Conservation (phyloP, 768 basidiomycete species). For the Termitomyces sp. region DNA sequence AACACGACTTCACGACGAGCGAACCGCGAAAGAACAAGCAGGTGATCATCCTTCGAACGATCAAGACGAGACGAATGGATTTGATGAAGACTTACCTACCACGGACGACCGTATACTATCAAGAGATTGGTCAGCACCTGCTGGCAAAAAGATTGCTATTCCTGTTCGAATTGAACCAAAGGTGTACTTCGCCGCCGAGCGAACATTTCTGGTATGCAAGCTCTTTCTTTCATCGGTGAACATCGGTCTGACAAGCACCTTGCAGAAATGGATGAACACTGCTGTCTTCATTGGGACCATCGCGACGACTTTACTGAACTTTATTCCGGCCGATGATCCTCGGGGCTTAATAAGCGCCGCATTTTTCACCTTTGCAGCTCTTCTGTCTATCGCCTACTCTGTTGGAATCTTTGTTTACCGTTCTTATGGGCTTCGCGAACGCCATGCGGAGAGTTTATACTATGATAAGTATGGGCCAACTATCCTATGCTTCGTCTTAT, state of each 20-base stretch:
- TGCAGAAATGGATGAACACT: constrained; percentile 85
- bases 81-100: constrained; percentile 18
- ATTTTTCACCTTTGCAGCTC: constrained; percentile 85
- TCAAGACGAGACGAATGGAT: constrained; percentile 29
- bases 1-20: constrained; percentile 48
- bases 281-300: constrained; percentile 85
- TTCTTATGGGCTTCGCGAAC: constrained; percentile 58
- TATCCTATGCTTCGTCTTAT: constrained; percentile 60
- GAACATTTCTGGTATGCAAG: constrained; percentile 82
- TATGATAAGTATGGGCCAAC: constrained; percentile 89
- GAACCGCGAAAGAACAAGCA: constrained; percentile 17
- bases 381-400: constrained; percentile 84
- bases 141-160: constrained; percentile 86
- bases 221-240: neutral
- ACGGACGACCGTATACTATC: constrained; percentile 52
- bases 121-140: constrained; percentile 70
- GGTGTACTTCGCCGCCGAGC: constrained; percentile 93
- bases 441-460: constrained; percentile 75
- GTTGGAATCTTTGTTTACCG: constrained; percentile 78
- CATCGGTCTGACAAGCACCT: constrained; percentile 2
- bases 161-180: constrained; percentile 98
- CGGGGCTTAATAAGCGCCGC: constrained; percentile 81
- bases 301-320: constrained; percentile 87
- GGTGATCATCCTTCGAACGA: constrained; percentile 28
- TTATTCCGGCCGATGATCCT: constrained; percentile 64